Base-by-base conservation (phyloP, 2,329 filamentous ascomycete species). In the Fusarium sp. region DNA sequence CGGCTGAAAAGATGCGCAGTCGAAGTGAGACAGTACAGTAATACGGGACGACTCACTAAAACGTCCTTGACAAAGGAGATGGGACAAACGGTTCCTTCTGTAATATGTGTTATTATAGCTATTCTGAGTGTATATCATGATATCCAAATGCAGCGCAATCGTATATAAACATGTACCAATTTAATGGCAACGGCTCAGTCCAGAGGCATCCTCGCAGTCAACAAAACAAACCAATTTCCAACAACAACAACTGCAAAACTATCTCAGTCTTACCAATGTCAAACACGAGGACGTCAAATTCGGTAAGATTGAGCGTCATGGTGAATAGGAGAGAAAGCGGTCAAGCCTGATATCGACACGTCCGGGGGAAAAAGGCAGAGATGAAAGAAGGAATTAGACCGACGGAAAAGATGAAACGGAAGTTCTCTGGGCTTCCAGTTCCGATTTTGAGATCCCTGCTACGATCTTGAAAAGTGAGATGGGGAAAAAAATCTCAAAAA, bases 11-110 rank as follows among this genome's bases (percentile, higher is more conserved):
- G 56, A 59, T 63, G 55, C 56, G 54, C 56, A 53, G 52, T 63
- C 56, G 54, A 56, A 55, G 52, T 63, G 50, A 62, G 44, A 66
- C 62, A 59, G 43, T 48, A 67, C 58, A 58, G 48, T 56, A 65
- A 65, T 45, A 68, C 54, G 61, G 53, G 67, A 66, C 52, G 48
- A 82, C 91, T 87, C 88, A 95, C 92, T 82, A 95, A 83, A 70
- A 92, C 88, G 78, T 94, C 91, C 82, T 93, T 93, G 80, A 95
- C 92, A 80, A 95, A 95, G 73, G 91, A 93, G 78, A 95, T 94
- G 73, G 91, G 91, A 79, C 92, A 94, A 68, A 95, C 90, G 50
- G 92, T 95, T 68, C 92, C 92, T 86, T 95, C 92, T 95, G 73
- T 49, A 71, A 50, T 28, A 26, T 58, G 50, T 71, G 68, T 71